Percentiles rank a stretch among this genome's conserved stretches.
These are phyloP conservation scores for Lactarius psammicola DNA, from an alignment of 768 basidiomycete species.

Conservation along the genomic window DNA sequence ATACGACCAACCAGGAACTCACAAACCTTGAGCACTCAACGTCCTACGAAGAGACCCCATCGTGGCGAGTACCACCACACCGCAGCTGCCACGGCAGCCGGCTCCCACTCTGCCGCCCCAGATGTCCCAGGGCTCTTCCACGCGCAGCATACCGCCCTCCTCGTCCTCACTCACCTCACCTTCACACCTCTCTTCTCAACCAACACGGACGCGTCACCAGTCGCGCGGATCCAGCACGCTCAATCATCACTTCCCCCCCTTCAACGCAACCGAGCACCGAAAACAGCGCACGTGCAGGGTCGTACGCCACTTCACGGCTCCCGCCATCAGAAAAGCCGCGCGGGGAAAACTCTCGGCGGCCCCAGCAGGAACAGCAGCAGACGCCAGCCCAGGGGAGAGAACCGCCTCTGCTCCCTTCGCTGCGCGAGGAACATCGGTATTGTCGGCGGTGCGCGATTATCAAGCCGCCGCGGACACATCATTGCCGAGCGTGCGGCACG, in stretches of 20 bases:
- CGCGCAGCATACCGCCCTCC: conserved; percentile 22
- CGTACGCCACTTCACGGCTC: not conserved
- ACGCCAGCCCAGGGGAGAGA: conserved; percentile 16
- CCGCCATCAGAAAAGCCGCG: conserved; percentile 1
- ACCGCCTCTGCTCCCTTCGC: conserved; percentile 45
- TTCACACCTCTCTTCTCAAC: not conserved
- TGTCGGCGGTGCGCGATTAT: conserved; percentile 61
- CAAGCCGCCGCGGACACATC: conserved; percentile 76
- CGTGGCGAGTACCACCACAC: not conserved
- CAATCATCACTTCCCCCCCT: conserved; percentile 1
- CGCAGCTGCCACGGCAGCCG: not conserved
- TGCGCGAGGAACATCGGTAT: conserved; percentile 65
- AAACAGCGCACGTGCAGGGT: not conserved
- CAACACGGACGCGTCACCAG: conserved; percentile 4
- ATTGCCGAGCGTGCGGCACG: conserved; percentile 80
- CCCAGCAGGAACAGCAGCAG: not conserved
- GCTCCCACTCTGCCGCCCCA: conserved; percentile 7
- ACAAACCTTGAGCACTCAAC: not conserved
- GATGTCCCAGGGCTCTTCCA: conserved; percentile 16
- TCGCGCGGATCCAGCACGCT: conserved; percentile 16
- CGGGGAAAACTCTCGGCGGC: not conserved
- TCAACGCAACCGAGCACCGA: conserved; percentile 5
- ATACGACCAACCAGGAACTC: not conserved
- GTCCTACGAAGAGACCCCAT: not conserved
- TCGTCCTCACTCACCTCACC: conserved; percentile 16